Evolutionary conservation across 2,329 filamentous ascomycete species (phyloP).

Genomic region (Fusarium musae): DNA sequence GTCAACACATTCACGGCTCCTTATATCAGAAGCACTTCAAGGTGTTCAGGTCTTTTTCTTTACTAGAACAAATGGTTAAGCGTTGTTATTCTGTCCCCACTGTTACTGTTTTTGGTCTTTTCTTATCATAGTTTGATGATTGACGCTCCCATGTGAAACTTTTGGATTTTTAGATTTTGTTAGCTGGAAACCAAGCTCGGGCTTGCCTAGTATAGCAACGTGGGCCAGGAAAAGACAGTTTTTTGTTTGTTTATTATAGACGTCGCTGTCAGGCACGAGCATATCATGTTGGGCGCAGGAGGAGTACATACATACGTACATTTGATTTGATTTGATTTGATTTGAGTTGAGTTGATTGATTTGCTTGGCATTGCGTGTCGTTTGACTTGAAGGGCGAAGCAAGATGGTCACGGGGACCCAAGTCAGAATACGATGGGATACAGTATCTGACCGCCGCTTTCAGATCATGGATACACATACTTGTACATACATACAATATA

Average conservation of each 20-base stretch:
- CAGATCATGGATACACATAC: constrained; percentile 9
- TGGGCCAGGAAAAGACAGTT: constrained; percentile 18
- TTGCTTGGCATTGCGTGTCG: not conserved
- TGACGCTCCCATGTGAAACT: constrained; percentile 11
- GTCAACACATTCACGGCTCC: not conserved
- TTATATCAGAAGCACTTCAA: constrained; percentile 27
- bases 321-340: not conserved
- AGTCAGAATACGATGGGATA: not conserved
- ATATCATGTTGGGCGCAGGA: constrained; percentile 4
- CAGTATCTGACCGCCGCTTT: not conserved
- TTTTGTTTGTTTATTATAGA: constrained; percentile 3
- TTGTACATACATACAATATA: not conserved
- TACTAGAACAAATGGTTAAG: constrained; percentile 12
- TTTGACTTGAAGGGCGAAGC: not conserved
- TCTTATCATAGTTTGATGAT: constrained; percentile 28
- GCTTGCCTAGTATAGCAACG: constrained; percentile 18
- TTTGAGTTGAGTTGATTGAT: not conserved
- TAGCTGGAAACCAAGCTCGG: constrained; percentile 19
- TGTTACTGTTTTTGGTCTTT: not conserved
- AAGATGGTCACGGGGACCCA: not conserved
- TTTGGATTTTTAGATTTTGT: constrained; percentile 20
- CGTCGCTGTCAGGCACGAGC: constrained; percentile 23
- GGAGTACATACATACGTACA: not conserved
- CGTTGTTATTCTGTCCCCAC: not conserved
- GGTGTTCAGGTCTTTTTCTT: constrained; percentile 30